Conservation (phyloP, 2,329 filamentous ascomycete genomes). For the Fusarium clavum region DNA sequence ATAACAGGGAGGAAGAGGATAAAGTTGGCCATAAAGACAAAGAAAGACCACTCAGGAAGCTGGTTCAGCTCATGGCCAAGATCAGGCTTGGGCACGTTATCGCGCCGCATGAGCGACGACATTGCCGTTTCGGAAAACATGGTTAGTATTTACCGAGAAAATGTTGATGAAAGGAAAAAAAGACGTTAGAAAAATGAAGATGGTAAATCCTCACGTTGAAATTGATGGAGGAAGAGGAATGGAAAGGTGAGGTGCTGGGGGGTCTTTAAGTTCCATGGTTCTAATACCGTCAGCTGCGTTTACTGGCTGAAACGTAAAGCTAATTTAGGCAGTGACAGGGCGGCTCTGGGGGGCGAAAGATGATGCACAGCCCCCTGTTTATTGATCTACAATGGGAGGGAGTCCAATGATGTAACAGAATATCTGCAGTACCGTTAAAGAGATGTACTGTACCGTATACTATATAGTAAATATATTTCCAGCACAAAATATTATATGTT, state of each 20-base stretch:
- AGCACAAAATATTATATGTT: not conserved
- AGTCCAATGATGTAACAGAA: not conserved
- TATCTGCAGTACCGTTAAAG: not conserved
- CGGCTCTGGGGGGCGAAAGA: slow-evolving; percentile 8
- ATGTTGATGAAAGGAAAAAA: slow-evolving; percentile 7
- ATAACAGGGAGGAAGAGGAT: slow-evolving; percentile 60
- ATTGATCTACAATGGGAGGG: slow-evolving; percentile 12
- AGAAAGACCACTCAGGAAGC: slow-evolving; percentile 52
- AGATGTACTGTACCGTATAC: too few species aligned
- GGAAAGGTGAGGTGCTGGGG: slow-evolving; percentile 9
- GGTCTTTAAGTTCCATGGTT: slow-evolving; percentile 13
- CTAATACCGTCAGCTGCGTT: slow-evolving; percentile 12
- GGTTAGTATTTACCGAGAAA: not conserved
- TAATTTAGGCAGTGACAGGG: slow-evolving; percentile 23
- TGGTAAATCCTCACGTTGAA: not conserved
- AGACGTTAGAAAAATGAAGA: not conserved
- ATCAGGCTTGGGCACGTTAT: slow-evolving; percentile 39
- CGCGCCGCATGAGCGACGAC: slow-evolving; percentile 50
- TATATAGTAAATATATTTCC: too few species aligned
- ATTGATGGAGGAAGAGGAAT: slow-evolving; percentile 18
- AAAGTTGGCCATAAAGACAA: slow-evolving; percentile 55
- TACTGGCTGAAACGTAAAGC: slow-evolving; percentile 25
- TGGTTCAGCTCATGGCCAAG: slow-evolving; percentile 9
- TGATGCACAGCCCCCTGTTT: slow-evolving; percentile 22
- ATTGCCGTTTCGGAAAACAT: slow-evolving; percentile 38